Evolutionary conservation across 192 early-diverging fungal genomes (phyloP).

Genomic region (Gorgonomyces haynaldii): DNA sequence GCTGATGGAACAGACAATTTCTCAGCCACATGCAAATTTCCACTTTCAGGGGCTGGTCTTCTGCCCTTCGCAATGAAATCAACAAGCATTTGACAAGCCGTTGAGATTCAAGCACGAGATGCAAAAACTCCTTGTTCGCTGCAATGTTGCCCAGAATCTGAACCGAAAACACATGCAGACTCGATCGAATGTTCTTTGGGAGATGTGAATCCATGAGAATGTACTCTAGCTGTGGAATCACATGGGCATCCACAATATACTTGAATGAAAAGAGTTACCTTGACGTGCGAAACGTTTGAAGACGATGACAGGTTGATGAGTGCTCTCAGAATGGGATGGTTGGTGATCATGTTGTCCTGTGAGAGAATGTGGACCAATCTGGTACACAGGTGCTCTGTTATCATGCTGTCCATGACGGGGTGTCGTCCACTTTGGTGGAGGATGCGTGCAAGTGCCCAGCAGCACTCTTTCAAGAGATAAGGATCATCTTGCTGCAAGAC

Average conservation of each 20-base stretch:
- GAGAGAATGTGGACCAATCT: conserved; percentile 7
- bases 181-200: background rate
- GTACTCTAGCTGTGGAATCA: background rate
- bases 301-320: conserved; percentile 6
- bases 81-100: conserved; percentile 1
- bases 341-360: background rate
- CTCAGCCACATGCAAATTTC: no score
- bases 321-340: conserved; percentile 6
- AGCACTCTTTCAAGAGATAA: conserved; percentile 4
- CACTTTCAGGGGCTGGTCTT: no score
- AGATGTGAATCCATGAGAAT: background rate
- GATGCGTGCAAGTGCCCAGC: conserved; percentile 7
- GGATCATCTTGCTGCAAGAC: conserved; percentile 5
- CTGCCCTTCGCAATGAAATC: no score
- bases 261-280: background rate
- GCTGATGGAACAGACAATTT: no score
- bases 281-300: background rate
- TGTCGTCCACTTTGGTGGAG: conserved; percentile 4
- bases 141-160: conserved; percentile 7
- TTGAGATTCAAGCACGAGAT: background rate
- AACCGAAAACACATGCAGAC: conserved; percentile 1
- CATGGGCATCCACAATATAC: conserved; percentile 2
- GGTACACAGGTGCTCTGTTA: conserved; percentile 2
- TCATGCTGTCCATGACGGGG: conserved; percentile 1
- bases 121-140: background rate